These are phyloP conservation scores for Hanseniaspora nectarophila DNA, from an alignment of 805 yeast species.

Conservation along the genomic window DNA sequence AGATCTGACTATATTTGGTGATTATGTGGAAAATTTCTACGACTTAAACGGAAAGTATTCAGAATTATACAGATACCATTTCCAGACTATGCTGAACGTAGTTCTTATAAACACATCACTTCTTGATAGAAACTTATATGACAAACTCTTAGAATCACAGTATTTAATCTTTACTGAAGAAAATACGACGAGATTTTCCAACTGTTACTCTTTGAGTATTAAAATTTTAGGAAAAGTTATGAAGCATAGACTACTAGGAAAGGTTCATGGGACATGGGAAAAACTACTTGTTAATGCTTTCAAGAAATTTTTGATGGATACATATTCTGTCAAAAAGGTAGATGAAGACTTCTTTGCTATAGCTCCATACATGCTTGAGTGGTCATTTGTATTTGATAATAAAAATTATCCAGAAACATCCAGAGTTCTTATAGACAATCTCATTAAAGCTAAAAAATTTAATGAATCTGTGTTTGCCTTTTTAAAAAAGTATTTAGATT, in stretches of 20 bases:
- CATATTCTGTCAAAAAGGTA: neutral
- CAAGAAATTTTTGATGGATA: neutral
- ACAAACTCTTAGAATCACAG: constrained; percentile 14
- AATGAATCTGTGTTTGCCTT: neutral
- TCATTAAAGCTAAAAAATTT: neutral
- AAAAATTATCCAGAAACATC: neutral
- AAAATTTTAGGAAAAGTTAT: neutral
- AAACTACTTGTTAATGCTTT: neutral
- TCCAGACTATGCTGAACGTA: neutral
- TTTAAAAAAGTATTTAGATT: constrained; percentile 1
- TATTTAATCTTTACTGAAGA: constrained; percentile 1
- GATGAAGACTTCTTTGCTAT: neutral
- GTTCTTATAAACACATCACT: neutral
- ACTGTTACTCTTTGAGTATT: constrained; percentile 1
- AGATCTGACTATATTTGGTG: neutral
- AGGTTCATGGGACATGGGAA: constrained; percentile 14
- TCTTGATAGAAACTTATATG: constrained; percentile 1
- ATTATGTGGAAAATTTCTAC: constrained; percentile 5
- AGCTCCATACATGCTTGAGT: neutral
- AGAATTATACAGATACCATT: constrained; percentile 6
- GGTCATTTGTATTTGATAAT: neutral
- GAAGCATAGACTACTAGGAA: neutral
- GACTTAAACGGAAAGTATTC: constrained; percentile 1
- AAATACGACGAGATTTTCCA: neutral
- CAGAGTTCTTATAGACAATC: neutral